These are phyloP conservation scores for Deakozyma indianensis DNA, from an alignment of 805 yeast genomes.

Conservation along the genomic window DNA sequence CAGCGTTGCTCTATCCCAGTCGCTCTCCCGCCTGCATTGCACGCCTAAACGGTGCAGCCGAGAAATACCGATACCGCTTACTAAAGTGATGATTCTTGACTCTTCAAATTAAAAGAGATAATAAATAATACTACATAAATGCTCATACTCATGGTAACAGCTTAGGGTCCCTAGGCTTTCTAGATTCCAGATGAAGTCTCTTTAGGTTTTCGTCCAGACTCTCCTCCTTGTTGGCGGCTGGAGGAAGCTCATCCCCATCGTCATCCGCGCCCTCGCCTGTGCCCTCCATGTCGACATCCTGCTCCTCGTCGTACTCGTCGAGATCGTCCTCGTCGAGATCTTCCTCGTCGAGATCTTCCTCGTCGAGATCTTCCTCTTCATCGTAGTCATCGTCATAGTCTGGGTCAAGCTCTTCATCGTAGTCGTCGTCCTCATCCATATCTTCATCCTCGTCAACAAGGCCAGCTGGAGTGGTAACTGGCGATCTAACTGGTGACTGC, in stretches of 20 bases:
- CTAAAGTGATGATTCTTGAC: too few relatives aligned
- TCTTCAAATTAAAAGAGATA: too few relatives aligned
- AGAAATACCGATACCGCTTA: too few relatives aligned
- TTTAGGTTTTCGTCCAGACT: neutral
- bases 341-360: constrained; percentile 11
- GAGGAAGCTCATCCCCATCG: too few relatives aligned
- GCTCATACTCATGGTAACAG: too few relatives aligned
- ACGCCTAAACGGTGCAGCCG: too few relatives aligned
- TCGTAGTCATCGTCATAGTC: constrained; percentile 17
- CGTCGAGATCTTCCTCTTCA: constrained; percentile 18
- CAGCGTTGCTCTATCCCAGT: too few relatives aligned
- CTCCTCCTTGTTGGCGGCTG: neutral
- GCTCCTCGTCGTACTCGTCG: constrained; percentile 13
- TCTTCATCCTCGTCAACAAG: constrained; percentile 7
- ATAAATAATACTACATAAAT: too few relatives aligned
- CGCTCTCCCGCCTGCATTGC: too few relatives aligned
- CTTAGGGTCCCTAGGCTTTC: too few relatives aligned
- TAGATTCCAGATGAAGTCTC: neutral
- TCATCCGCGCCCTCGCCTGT: constrained; percentile 5
- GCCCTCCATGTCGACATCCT: constrained; percentile 18
- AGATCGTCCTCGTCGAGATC: constrained; percentile 4
- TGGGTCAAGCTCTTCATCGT: constrained; percentile 5
- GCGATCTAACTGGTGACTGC: neutral
- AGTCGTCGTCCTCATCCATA: constrained; percentile 6
- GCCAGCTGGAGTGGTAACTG: constrained; percentile 6